Conservation (phyloP, 2,329 filamentous ascomycete species). For the Xylariaceae sp. region DNA sequence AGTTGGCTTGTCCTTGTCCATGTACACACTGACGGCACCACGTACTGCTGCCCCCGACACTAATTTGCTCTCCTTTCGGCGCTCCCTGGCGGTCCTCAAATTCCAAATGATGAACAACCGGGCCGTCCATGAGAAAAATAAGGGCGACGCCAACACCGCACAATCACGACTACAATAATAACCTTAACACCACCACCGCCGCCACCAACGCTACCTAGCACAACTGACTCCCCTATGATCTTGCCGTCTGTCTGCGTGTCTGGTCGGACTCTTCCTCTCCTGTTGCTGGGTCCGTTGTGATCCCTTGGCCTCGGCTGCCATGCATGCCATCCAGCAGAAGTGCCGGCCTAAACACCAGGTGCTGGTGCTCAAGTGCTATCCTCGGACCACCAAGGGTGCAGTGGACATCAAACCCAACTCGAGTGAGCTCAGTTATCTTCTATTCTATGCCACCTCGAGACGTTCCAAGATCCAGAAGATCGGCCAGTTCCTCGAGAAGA, state of each 20-base stretch:
- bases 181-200: background rate
- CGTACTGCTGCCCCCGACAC: background rate
- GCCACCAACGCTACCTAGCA: too few species aligned
- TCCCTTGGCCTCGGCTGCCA: conserved; percentile 35
- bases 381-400: conserved; percentile 82
- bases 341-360: conserved; percentile 95
- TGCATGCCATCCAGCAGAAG: conserved; percentile 63
- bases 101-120: conserved; percentile 3
- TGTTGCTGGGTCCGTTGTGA: conserved; percentile 16
- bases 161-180: background rate
- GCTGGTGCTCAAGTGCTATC: conserved; percentile 93
- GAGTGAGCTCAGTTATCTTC: conserved; percentile 91
- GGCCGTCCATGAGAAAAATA: too few species aligned
- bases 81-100: conserved; percentile 4
- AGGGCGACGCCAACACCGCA: background rate
- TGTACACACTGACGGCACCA: background rate
- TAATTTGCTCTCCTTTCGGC: conserved; percentile 17
- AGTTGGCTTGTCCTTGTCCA: background rate
- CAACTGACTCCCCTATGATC: conserved; percentile 3
- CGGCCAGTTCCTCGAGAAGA: conserved; percentile 88
- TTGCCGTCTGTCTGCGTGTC: conserved; percentile 4
- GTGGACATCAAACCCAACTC: conserved; percentile 94
- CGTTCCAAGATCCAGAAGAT: conserved; percentile 96
- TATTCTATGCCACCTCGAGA: conserved; percentile 94
- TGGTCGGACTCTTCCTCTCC: conserved; percentile 5